Base-by-base conservation (phyloP, 805 yeast species). In the Sungouiella thailandica region DNA sequence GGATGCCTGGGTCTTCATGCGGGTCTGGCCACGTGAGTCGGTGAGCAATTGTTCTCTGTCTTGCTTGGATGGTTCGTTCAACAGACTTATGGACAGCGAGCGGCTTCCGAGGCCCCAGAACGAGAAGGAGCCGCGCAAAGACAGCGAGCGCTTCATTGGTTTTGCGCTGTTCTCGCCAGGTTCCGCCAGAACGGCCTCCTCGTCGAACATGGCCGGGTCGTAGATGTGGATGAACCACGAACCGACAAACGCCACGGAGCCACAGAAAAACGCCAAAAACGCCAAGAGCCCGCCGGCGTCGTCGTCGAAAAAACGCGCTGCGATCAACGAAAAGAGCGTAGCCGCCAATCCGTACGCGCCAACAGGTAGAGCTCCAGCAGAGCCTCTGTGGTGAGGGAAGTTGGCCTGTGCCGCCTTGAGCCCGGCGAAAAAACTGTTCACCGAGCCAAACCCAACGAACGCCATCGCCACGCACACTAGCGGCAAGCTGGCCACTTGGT, bases 321-420 rank as follows among this genome's bases (percentile, higher is more conserved):
- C 72, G 3, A 80, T 46, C 2, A 71, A 53, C 2, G 86, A 76
- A 49, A 78, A 80, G 13, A 80, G 44, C 25, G 83, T 65, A 3
- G 90, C 88, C 5, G 87, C 74, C 26, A 83, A 57, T 0, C 90
- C 94, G 54, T 76, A 83, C 1, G 78, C 65, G 10, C 84, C 72
- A 4, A 80, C 82, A 2, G 86, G 85, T 27, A 74, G 61, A 1
- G 85, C 79, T 13, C 79, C 80, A 2, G 87, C 87, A 5, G 77
- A 65, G 15, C 87, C 93, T 49, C 82, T 67, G 48, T 79, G 77
- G 18, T 72, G 59, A 0, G 90, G 90, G 44, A 83, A 83, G 48
- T 83, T 83, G 2, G 81, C 48, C 20, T 76, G 76, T 1, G 76
- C 67, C 1, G 74, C 74, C 40, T 76, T 76, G 43, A 76, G 55